Evolutionary conservation across 2,329 filamentous ascomycete genomes (phyloP).

Genomic region (Triangularia verruculosa): DNA sequence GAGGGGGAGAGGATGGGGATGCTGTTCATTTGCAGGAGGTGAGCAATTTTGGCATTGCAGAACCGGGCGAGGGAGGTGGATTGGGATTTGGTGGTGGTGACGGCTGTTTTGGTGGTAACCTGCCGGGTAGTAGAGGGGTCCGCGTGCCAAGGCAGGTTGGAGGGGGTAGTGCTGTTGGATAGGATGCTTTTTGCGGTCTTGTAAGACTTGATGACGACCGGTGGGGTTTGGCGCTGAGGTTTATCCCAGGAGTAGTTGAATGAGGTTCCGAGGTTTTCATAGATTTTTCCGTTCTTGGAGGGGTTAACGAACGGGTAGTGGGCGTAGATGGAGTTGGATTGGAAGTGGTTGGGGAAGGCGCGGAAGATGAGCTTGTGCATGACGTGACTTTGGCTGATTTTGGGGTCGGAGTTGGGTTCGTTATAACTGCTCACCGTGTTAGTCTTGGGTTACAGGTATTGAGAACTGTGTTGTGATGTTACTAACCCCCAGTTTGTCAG

Average conservation of each 20-base stretch:
- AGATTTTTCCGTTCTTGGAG: slow-evolving; percentile 56
- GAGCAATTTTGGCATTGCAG: neutral
- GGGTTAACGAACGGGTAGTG: slow-evolving; percentile 49
- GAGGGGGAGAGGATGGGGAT: slow-evolving; percentile 2
- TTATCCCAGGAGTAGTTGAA: slow-evolving; percentile 57
- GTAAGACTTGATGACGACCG: slow-evolving; percentile 53
- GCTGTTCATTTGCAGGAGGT: slow-evolving; percentile 7
- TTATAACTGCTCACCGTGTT: slow-evolving; percentile 4
- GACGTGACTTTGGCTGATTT: slow-evolving; percentile 59
- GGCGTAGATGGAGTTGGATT: slow-evolving; percentile 60
- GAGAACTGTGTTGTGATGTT: neutral
- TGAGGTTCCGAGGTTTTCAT: slow-evolving; percentile 53
- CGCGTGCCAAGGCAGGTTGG: neutral
- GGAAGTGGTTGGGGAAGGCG: slow-evolving; percentile 63
- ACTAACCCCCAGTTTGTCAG: slow-evolving; percentile 38
- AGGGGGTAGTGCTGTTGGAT: neutral
- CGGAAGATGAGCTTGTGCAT: slow-evolving; percentile 64
- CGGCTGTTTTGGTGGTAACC: too few species aligned
- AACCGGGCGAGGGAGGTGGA: neutral
- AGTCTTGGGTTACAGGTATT: too few species aligned
- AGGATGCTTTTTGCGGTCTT: slow-evolving; percentile 31
- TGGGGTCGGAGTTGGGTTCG: slow-evolving; percentile 10
- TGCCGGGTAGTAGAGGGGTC: too few species aligned
- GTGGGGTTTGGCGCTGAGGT: slow-evolving; percentile 44
- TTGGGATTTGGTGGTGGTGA: neutral